These are phyloP conservation scores for Stevia rebaudiana DNA, from an alignment of 140 eudicot species.

Conservation along the genomic window DNA sequence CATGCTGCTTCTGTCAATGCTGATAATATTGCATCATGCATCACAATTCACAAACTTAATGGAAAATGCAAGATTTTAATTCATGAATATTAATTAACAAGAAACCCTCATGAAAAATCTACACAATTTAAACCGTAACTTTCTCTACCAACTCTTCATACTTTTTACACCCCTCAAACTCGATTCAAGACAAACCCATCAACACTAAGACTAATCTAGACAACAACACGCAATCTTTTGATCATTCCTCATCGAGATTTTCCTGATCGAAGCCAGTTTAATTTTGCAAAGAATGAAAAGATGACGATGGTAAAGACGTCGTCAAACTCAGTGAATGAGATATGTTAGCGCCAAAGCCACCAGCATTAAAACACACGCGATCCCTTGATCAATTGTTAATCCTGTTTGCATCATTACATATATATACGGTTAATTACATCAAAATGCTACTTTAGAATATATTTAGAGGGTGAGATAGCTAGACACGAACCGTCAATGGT, in stretches of 20 bases:
- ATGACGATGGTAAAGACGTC: slow-evolving; percentile 8
- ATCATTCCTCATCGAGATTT: slow-evolving; percentile 2
- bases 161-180: neutral
- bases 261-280: slow-evolving; percentile 1
- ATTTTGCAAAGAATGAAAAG: neutral
- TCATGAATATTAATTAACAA: neutral
- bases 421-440: neutral
- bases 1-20: neutral
- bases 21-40: neutral
- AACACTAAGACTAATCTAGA: neutral
- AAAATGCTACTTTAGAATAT: neutral
- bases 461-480: neutral
- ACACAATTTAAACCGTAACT: neutral
- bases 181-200: neutral
- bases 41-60: neutral
- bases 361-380: slow-evolving; percentile 71
- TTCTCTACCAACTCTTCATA: neutral
- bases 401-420: slow-evolving; percentile 36
- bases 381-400: slow-evolving; percentile 69
- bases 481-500: slow-evolving; percentile 18
- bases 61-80: neutral
- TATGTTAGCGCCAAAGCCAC: slow-evolving; percentile 73
- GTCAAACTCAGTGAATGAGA: slow-evolving; percentile 52
- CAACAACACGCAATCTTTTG: neutral
- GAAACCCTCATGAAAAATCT: neutral